These are phyloP conservation scores for Phalaenopsis equestris DNA, from an alignment of 106 monocot species.

Conservation along the genomic window DNA sequence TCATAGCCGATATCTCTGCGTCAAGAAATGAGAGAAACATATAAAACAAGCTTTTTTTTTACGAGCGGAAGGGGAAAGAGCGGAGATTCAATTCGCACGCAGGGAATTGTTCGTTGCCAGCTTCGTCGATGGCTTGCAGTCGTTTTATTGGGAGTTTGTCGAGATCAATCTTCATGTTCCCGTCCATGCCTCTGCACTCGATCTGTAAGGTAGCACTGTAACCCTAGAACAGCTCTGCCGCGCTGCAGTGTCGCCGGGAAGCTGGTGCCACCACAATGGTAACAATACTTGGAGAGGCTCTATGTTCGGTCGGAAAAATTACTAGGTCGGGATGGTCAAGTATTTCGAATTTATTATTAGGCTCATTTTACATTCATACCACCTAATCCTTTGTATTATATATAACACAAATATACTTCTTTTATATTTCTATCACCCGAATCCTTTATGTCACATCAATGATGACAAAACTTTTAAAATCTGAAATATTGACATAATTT, in stretches of 20 bases:
- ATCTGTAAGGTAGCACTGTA: not conserved
- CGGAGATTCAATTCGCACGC: slow-evolving; percentile 26
- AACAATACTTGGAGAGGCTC: too few relatives aligned
- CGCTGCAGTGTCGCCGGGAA: not conserved
- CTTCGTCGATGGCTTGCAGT: slow-evolving; percentile 74
- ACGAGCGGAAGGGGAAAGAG: not conserved
- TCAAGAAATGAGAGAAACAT: not conserved
- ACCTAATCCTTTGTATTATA: too few relatives aligned
- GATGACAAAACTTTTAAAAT: too few relatives aligned
- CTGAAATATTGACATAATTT: too few relatives aligned
- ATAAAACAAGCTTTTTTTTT: not conserved
- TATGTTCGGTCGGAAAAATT: too few relatives aligned
- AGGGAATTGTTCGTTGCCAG: slow-evolving; percentile 77
- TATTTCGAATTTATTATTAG: too few relatives aligned
- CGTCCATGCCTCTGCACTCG: slow-evolving; percentile 10
- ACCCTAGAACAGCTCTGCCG: slow-evolving; percentile 1
- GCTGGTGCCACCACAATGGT: not conserved
- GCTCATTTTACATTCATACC: too few relatives aligned
- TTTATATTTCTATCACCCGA: too few relatives aligned
- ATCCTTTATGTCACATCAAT: too few relatives aligned
- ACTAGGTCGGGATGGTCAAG: too few relatives aligned
- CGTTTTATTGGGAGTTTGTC: slow-evolving; percentile 98
- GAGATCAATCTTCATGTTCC: slow-evolving; percentile 47
- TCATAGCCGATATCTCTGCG: slow-evolving; percentile 66
- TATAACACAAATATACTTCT: too few relatives aligned